Evolutionary conservation across 768 basidiomycete species (phyloP).

Genomic region (Mycena albidolilacea): DNA sequence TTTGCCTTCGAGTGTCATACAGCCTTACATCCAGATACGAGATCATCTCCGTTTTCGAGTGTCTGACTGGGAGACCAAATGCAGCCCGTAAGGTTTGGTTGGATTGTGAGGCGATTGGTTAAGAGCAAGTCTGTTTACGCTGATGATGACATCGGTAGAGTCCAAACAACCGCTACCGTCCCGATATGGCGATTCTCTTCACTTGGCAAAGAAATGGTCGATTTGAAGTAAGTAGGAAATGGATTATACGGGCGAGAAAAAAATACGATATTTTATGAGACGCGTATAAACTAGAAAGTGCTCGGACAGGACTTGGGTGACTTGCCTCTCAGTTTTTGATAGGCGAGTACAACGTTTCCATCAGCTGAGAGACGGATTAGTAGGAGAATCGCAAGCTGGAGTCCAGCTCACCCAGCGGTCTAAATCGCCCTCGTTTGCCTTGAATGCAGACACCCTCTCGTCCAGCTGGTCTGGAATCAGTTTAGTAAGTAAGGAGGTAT

Average conservation of each 20-base stretch:
- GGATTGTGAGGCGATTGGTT: too few relatives aligned
- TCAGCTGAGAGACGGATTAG: constrained; percentile 24
- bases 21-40: too few relatives aligned
- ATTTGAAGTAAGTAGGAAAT: too few relatives aligned
- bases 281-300: background rate
- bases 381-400: constrained; percentile 12
- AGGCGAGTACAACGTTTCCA: constrained; percentile 31
- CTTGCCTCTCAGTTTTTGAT: constrained; percentile 25
- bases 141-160: too few relatives aligned
- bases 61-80: too few relatives aligned
- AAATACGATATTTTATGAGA: background rate
- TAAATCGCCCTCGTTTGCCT: constrained; percentile 31
- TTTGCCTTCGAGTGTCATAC: too few relatives aligned
- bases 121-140: too few relatives aligned
- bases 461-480: constrained; percentile 27
- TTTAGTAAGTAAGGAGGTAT: constrained; percentile 13
- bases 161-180: too few relatives aligned
- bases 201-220: too few relatives aligned
- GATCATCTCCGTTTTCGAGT: too few relatives aligned
- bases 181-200: too few relatives aligned
- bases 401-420: constrained; percentile 31
- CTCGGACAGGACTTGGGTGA: constrained; percentile 1
- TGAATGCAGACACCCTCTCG: constrained; percentile 15
- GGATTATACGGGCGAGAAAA: background rate
- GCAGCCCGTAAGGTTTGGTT: too few relatives aligned